These are phyloP conservation scores for Coccinonectria pachysandricola DNA, from an alignment of 2,329 filamentous ascomycete species.

Conservation along the genomic window DNA sequence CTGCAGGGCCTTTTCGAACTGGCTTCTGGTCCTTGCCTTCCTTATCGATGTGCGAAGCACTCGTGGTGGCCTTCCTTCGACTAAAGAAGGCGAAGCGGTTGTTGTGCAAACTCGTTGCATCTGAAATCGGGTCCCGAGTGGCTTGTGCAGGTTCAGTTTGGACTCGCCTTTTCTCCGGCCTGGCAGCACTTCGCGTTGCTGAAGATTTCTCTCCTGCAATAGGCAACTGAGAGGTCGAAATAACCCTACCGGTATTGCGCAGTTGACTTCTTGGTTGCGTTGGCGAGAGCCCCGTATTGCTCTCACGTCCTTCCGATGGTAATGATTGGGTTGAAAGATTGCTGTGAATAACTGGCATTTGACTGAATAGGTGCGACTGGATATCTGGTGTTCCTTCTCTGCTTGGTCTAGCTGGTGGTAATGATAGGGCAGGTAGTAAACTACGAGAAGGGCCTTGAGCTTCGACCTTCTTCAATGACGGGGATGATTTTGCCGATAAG, in stretches of 20 bases:
- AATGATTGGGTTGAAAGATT: slow-evolving; percentile 44
- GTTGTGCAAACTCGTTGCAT: slow-evolving; percentile 41
- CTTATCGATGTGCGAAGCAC: slow-evolving; percentile 39
- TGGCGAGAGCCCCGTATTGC: slow-evolving; percentile 25
- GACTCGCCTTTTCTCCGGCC: slow-evolving; percentile 12
- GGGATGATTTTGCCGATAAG: slow-evolving; percentile 21
- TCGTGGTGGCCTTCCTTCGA: slow-evolving; percentile 54
- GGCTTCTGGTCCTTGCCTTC: slow-evolving; percentile 31
- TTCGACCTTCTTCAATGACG: slow-evolving; percentile 23
- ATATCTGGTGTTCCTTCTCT: slow-evolving; percentile 57
- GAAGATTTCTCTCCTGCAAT: slow-evolving; percentile 11
- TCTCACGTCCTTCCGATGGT: slow-evolving; percentile 33
- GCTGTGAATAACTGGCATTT: slow-evolving; percentile 50
- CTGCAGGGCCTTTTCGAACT: slow-evolving; percentile 65
- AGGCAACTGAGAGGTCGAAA: slow-evolving; percentile 23
- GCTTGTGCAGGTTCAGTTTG: slow-evolving; percentile 10
- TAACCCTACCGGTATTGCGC: slow-evolving; percentile 19
- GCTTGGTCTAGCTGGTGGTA: slow-evolving; percentile 52
- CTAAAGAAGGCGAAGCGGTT: slow-evolving; percentile 71
- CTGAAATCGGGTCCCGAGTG: slow-evolving; percentile 43
- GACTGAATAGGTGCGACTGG: slow-evolving; percentile 41
- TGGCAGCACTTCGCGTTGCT: slow-evolving; percentile 5
- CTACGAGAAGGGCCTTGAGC: slow-evolving; percentile 12
- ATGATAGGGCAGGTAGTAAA: slow-evolving; percentile 22
- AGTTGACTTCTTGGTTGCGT: slow-evolving; percentile 25